These are phyloP conservation scores for Craterostigma plantagineum DNA, from an alignment of 257 asterid species.

Conservation along the genomic window DNA sequence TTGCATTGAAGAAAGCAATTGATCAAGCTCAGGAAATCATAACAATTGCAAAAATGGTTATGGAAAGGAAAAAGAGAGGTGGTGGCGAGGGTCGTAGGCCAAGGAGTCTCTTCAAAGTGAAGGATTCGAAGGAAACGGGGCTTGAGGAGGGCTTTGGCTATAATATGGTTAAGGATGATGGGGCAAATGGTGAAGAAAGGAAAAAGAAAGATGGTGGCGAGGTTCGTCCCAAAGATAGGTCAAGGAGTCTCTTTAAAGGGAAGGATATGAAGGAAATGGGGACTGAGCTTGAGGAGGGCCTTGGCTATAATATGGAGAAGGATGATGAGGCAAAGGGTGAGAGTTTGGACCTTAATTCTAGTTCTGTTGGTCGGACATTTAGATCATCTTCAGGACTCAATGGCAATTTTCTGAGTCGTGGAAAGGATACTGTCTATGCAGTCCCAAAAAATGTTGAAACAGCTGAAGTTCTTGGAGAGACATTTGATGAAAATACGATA, in stretches of 20 bases:
- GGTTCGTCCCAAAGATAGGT: conserved; percentile 17
- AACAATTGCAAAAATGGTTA: conserved; percentile 60
- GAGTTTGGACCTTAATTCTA: conserved; percentile 14
- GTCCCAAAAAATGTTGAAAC: conserved; percentile 19
- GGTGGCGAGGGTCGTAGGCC: too few species aligned
- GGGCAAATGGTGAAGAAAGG: too few species aligned
- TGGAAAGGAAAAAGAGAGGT: conserved; percentile 55
- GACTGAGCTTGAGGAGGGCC: conserved; percentile 11
- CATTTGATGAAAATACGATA: conserved; percentile 6
- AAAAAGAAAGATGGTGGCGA: too few species aligned
- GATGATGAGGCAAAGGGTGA: conserved; percentile 12
- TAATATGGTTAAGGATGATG: too few species aligned
- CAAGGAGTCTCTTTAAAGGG: conserved; percentile 17
- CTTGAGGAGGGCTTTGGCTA: too few species aligned
- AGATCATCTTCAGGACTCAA: conserved; percentile 13
- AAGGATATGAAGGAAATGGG: conserved; percentile 12
- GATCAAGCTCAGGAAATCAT: conserved; percentile 90
- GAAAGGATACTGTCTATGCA: conserved; percentile 15
- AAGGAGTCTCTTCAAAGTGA: too few species aligned
- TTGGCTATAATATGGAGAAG: conserved; percentile 1
- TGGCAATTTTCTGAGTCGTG: conserved; percentile 12
- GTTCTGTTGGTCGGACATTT: conserved; percentile 17
- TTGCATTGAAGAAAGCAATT: conserved; percentile 65
- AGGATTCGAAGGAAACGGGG: too few species aligned
- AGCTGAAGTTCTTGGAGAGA: conserved; percentile 24